Base-by-base conservation (phyloP, 768 basidiomycete species). In the Paxillus involutus region DNA sequence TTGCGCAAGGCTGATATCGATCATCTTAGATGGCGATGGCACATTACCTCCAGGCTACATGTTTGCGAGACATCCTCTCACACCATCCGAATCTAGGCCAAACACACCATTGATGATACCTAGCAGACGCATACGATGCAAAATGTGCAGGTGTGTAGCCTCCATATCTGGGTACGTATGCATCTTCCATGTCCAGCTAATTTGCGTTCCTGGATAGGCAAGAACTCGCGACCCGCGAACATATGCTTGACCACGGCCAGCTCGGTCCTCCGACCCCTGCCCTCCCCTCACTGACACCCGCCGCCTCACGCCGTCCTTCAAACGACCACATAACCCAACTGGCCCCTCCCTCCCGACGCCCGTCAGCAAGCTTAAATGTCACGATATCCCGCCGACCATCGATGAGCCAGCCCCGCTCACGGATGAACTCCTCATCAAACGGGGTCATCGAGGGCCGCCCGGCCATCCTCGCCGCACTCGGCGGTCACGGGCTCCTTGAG, bases 231-330 rank as follows among this genome's bases (percentile, higher is more conserved):
- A 82, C 90, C 0, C 79, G 89, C 16, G 92, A 94, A 65, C 91
- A 97, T 66, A 93, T 98, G 90, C 81, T 94, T 44, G 89, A 94
- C 67, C 93, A 95, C 62, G 88, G 87, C 5, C 88, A 91, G 62
- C 72, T 89, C 4, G 86, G 86, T 3, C 82, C 86, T 10, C 76
- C 83, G 2, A 89, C 87, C 0, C 86, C 85, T 4, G 76, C 79
- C 6, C 54, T 69, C 5, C 69, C 70, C 2, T 69, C 70, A 0
- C 59, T 72, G 5, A 77, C 84, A 0, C 83, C 82, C 13, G 79
- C 72, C 12, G 36, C 60, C 8, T 84, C 84, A 1, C 74, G 80
- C n/a, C 71, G 74, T 19, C 66, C 72, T 29, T 78, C 76, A 37
- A 66, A 68, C 45, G 59, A 60, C 43, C 44, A 44, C 13, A 21